These are phyloP conservation scores for Aegilops sharonensis DNA, from an alignment of 176 grass and related monocot genomes.

Conservation along the genomic window DNA sequence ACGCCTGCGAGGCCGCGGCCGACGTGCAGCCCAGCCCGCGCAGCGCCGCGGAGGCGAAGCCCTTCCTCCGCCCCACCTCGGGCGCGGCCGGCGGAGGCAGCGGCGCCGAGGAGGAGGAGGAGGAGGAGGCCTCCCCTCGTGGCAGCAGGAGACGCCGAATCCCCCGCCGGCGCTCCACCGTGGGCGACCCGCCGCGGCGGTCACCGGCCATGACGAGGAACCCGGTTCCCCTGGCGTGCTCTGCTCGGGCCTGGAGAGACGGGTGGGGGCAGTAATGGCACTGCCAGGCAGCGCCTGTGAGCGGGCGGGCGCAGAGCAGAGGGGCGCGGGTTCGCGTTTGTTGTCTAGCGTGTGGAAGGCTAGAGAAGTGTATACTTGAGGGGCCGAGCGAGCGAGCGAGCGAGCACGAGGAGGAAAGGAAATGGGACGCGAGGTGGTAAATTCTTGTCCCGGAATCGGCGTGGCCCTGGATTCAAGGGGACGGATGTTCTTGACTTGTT, in stretches of 20 bases:
- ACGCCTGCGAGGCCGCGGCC: slow-evolving; percentile 52
- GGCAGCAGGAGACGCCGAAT: slow-evolving; percentile 46
- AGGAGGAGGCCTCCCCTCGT: slow-evolving; percentile 25
- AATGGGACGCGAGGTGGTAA: slow-evolving; percentile 1
- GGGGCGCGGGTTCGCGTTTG: not conserved
- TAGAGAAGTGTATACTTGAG: not conserved
- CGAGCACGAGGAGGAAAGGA: slow-evolving; percentile 9
- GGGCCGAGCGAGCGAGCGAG: not conserved
- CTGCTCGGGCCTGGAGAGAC: not conserved
- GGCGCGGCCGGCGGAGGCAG: not conserved
- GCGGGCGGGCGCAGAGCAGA: not conserved
- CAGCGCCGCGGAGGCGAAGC: slow-evolving; percentile 62
- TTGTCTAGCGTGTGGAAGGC: not conserved
- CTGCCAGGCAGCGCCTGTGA: not conserved
- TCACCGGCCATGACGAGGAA: slow-evolving; percentile 25
- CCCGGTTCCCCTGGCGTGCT: not conserved
- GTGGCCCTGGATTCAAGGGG: slow-evolving; percentile 41
- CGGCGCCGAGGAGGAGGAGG: not conserved
- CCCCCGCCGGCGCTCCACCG: slow-evolving; percentile 45
- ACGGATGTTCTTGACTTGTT: slow-evolving; percentile 4
- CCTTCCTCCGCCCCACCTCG: slow-evolving; percentile 40
- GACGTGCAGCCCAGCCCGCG: slow-evolving; percentile 82
- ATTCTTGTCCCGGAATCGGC: slow-evolving; percentile 44
- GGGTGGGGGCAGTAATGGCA: slow-evolving; percentile 34
- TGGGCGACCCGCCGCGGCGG: slow-evolving; percentile 24